Evolutionary conservation across 768 basidiomycete genomes (phyloP).

Genomic region (Mycena olivaceomarginata): DNA sequence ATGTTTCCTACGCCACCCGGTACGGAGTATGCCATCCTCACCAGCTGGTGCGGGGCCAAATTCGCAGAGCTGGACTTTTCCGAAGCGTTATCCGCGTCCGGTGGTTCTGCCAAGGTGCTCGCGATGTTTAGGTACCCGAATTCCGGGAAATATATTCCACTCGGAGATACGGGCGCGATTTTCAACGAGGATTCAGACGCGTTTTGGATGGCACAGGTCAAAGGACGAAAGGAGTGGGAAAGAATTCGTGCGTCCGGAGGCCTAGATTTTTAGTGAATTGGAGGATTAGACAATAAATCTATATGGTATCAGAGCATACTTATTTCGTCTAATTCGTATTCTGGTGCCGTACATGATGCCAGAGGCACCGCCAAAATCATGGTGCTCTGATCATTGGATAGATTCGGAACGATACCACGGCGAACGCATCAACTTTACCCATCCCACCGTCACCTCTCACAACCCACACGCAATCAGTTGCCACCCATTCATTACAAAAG

Average conservation of each 20-base stretch:
- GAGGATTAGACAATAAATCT: neutral
- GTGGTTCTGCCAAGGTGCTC: neutral
- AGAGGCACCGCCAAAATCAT: neutral
- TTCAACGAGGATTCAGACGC: neutral
- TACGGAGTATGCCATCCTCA: neutral
- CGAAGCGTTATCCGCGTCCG: neutral
- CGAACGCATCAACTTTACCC: conserved; percentile 19
- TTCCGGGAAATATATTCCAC: no score
- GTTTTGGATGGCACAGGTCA: neutral
- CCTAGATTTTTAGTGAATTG: neutral
- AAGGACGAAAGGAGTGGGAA: neutral
- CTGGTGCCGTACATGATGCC: no score
- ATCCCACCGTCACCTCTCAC: conserved; percentile 14
- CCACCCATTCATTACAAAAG: neutral
- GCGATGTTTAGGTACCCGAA: no score
- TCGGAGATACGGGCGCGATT: no score
- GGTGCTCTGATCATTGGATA: conserved; percentile 26
- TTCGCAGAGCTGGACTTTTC: neutral
- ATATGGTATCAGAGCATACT: no score
- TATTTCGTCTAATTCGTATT: no score
- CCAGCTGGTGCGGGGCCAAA: neutral
- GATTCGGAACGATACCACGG: conserved; percentile 23
- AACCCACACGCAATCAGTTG: neutral
- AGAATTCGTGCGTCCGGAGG: neutral
- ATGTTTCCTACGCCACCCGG: neutral